Conservation (phyloP, 371 early-diverging fungal species). For the Mucor irregularis region DNA sequence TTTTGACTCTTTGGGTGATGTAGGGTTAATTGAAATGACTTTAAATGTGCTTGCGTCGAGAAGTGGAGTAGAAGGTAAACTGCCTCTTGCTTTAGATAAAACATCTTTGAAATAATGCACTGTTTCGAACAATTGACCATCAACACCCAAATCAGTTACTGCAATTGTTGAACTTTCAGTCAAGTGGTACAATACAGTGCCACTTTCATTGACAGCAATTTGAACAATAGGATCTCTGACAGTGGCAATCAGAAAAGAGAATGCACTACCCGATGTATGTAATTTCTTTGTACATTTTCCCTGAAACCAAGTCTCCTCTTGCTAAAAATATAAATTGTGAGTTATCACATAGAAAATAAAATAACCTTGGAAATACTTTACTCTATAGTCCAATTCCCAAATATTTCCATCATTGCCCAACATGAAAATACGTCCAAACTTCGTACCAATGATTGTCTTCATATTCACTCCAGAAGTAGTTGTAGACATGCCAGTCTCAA, state of each 20-base stretch:
- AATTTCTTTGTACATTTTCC: conserved; percentile 70
- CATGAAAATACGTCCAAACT: conserved; percentile 86
- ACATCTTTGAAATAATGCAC: conserved; percentile 26
- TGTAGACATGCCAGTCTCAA: conserved; percentile 73
- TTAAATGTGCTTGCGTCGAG: conserved; percentile 44
- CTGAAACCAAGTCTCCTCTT: conserved; percentile 85
- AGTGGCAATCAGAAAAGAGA: conserved; percentile 13
- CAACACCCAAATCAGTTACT: conserved; percentile 45
- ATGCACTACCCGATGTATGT: conserved; percentile 11
- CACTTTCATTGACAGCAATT: conserved; percentile 62
- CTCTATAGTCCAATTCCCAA: conserved; percentile 88
- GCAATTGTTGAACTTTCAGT: conserved; percentile 61
- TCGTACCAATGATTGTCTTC: conserved; percentile 73
- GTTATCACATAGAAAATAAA: neutral
- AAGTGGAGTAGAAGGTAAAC: conserved; percentile 39
- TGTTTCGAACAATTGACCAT: conserved; percentile 19
- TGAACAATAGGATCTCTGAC: conserved; percentile 50
- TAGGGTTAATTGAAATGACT: conserved; percentile 67
- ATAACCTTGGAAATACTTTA: conserved; percentile 17
- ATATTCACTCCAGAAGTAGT: conserved; percentile 79
- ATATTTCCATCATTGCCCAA: conserved; percentile 83
- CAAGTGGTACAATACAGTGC: conserved; percentile 33
- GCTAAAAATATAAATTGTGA: conserved; percentile 5
- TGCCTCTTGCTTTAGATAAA: conserved; percentile 32
- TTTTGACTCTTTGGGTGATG: conserved; percentile 59